Evolutionary conservation across 2,329 filamentous ascomycete genomes (phyloP).

Genomic region (Scytalidium sp.): DNA sequence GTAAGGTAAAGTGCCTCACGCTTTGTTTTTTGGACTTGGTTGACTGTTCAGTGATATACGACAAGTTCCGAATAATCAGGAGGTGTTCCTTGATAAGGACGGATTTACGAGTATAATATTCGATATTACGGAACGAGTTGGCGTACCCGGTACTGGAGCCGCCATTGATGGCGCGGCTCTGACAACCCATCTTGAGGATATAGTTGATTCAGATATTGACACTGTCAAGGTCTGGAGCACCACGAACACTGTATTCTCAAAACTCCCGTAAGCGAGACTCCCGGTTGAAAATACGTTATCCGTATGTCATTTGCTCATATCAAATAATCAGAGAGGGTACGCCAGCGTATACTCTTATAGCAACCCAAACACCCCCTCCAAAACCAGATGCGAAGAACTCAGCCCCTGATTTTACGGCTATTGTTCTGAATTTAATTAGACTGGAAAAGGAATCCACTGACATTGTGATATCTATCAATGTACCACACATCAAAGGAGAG

Average conservation of each 20-base stretch:
- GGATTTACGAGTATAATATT: conserved; percentile 87
- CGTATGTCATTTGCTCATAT: too few relatives aligned
- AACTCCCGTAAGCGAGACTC: conserved; percentile 39
- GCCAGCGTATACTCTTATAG: conserved; percentile 68
- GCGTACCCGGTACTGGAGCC: conserved; percentile 47
- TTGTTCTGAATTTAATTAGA: conserved; percentile 74
- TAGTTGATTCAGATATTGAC: conserved; percentile 62
- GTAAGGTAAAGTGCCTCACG: conserved; percentile 55
- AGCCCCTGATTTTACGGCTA: conserved; percentile 60
- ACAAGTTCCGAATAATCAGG: conserved; percentile 82
- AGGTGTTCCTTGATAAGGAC: conserved; percentile 81
- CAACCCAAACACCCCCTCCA: conserved; percentile 52
- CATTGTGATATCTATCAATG: conserved; percentile 81
- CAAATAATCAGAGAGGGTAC: conserved; percentile 42
- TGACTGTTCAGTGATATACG: conserved; percentile 58
- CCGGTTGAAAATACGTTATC: too few relatives aligned
- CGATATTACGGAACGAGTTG: conserved; percentile 83
- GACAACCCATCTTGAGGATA: conserved; percentile 65
- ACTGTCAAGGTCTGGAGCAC: conserved; percentile 65
- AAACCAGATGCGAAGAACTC: conserved; percentile 29
- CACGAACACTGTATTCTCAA: conserved; percentile 56
- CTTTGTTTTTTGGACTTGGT: not conserved
- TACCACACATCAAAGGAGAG: conserved; percentile 75
- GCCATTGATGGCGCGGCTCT: conserved; percentile 68
- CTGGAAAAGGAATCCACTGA: conserved; percentile 76